A percentile compares a stretch with the other conserved stretches of the same genome.
Conservation (phyloP, 768 basidiomycete species). For the Asterophora parasitica region DNA sequence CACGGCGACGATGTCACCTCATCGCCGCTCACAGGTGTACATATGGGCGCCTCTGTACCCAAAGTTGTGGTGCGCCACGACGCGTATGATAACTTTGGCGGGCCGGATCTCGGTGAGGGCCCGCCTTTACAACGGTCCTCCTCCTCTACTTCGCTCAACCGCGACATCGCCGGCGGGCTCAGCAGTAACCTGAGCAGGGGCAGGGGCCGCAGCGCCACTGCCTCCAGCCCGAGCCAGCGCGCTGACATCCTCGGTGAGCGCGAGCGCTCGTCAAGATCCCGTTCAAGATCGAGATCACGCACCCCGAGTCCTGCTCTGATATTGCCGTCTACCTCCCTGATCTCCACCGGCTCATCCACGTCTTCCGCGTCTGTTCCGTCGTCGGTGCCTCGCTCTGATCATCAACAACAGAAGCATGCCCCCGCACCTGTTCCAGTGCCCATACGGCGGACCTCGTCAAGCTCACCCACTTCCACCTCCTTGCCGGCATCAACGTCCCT, state of each 20-base stretch:
- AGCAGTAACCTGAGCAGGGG: background rate
- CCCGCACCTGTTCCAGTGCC: constrained; percentile 16
- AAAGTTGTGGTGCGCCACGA: constrained; percentile 21
- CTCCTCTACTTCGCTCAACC: constrained; percentile 11
- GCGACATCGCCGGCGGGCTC: background rate
- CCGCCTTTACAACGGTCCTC: constrained; percentile 26
- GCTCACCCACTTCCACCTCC: constrained; percentile 18
- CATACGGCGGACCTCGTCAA: constrained; percentile 18
- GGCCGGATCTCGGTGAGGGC: constrained; percentile 53
- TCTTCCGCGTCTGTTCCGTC: no score
- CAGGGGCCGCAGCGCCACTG: constrained; percentile 15
- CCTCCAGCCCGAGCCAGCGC: background rate
- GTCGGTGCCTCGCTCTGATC: no score
- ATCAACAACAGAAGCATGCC: no score
- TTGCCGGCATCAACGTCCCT: constrained; percentile 9
- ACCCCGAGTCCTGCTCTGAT: constrained; percentile 41
- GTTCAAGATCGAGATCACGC: constrained; percentile 39
- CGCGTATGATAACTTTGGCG: constrained; percentile 58
- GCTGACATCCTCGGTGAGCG: constrained; percentile 3
- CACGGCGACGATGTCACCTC: constrained; percentile 6
- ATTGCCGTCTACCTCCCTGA: constrained; percentile 16
- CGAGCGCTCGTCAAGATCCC: constrained; percentile 26
- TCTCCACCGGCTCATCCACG: background rate
- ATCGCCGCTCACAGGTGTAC: background rate
- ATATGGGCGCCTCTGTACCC: constrained; percentile 16